Conservation (phyloP, 805 yeast species). For the Sugiyamaella chiloensis region DNA sequence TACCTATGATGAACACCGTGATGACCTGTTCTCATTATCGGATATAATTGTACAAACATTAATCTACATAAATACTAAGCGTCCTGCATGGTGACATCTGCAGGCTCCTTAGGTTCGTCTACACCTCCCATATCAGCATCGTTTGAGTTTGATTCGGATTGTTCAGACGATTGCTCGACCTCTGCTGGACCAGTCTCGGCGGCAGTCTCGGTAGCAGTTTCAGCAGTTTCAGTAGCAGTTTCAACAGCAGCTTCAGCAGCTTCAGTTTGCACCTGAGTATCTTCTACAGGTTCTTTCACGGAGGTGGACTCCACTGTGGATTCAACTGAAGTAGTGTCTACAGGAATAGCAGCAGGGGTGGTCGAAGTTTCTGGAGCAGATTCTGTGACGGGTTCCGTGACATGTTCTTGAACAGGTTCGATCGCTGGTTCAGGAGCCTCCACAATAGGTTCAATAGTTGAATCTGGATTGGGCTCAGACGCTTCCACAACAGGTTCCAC, state of each 20-base stretch:
- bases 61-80: neutral
- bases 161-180: neutral
- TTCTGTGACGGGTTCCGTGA: conserved; percentile 8
- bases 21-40: too few species aligned
- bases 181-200: neutral
- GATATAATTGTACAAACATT: too few species aligned
- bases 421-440: conserved; percentile 10
- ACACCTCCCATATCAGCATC: neutral
- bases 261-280: neutral
- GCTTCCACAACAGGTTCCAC: neutral
- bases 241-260: neutral
- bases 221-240: conserved; percentile 6
- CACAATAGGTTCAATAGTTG: neutral
- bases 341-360: conserved; percentile 4
- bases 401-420: conserved; percentile 5
- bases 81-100: conserved; percentile 14
- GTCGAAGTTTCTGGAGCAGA: conserved; percentile 8
- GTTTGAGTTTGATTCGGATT: neutral
- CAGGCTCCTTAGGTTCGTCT: neutral
- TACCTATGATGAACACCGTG: too few species aligned
- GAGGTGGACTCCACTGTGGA: too few species aligned
- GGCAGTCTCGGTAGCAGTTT: conserved; percentile 3
- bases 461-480: neutral
- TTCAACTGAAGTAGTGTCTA: too few species aligned
- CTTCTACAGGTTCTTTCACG: neutral